phyloP scores from a whole-genome alignment of 352 stramenopile genomes.

The Thalassiosira pacifica region DNA sequence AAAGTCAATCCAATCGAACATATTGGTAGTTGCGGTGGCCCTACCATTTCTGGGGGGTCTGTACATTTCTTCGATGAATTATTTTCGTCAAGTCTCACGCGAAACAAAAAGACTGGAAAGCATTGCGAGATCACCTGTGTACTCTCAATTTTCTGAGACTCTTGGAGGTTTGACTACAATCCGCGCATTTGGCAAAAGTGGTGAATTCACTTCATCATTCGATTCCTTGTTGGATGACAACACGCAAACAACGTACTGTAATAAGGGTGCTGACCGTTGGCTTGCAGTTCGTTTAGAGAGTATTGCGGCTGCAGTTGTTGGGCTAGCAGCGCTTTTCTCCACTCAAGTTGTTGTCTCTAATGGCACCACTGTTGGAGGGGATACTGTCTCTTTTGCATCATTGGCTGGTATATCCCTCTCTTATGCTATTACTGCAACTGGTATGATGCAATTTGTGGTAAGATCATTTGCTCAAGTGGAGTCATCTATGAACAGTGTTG shows the following conservation, averaged over 20 bases:
- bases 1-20: neutral
- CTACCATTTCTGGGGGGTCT: conserved; percentile 85
- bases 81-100: conserved; percentile 82
- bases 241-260: conserved; percentile 70
- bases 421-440: conserved; percentile 78
- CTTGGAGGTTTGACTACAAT: conserved; percentile 80
- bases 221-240: conserved; percentile 79
- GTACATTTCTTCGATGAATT: conserved; percentile 90
- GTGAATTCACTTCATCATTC: conserved; percentile 77
- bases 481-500: conserved; percentile 87
- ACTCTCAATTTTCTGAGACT: conserved; percentile 84
- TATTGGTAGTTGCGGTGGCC: conserved; percentile 40
- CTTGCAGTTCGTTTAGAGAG: conserved; percentile 83
- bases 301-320: conserved; percentile 76
- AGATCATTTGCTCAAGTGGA: conserved; percentile 77
- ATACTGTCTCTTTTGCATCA: conserved; percentile 71
- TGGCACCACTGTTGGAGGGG: conserved; percentile 40
- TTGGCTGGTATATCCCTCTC: conserved; percentile 87
- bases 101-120: conserved; percentile 87
- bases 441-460: conserved; percentile 83
- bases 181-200: conserved; percentile 77
- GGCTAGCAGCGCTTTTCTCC: conserved; percentile 74
- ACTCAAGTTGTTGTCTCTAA: conserved; percentile 70
- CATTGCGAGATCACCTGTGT: conserved; percentile 83
- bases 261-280: conserved; percentile 84